These are phyloP conservation scores for Mycena indigotica DNA, from an alignment of 768 basidiomycete genomes.

Conservation along the genomic window DNA sequence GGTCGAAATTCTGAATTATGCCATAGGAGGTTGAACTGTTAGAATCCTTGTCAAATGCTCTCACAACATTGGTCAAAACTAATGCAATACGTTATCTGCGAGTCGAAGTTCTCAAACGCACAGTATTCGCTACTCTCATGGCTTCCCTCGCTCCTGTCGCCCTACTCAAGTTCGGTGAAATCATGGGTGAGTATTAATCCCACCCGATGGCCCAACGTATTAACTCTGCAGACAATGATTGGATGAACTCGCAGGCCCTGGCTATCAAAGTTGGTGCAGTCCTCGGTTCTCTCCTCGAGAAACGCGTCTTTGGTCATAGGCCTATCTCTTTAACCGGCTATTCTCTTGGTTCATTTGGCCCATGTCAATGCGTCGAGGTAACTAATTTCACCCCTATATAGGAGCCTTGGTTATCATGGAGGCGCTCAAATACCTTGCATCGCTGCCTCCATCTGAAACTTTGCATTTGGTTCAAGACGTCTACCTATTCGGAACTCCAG, in stretches of 20 bases:
- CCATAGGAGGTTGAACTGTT: slow-evolving; percentile 58
- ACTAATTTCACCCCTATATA: no score
- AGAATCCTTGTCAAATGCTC: slow-evolving; percentile 49
- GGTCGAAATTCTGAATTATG: not conserved
- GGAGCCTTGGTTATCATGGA: slow-evolving; percentile 52
- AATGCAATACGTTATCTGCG: slow-evolving; percentile 55
- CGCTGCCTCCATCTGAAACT: slow-evolving; percentile 46
- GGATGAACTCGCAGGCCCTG: slow-evolving; percentile 57
- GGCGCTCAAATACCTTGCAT: slow-evolving; percentile 51
- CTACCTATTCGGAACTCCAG: slow-evolving; percentile 55
- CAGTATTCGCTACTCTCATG: slow-evolving; percentile 52
- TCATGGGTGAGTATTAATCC: slow-evolving; percentile 44
- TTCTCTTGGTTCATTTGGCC: slow-evolving; percentile 51
- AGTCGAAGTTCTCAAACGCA: slow-evolving; percentile 50
- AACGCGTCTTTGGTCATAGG: slow-evolving; percentile 54
- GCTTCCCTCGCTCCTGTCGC: slow-evolving; percentile 53
- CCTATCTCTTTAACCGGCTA: slow-evolving; percentile 60
- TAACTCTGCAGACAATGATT: slow-evolving; percentile 51
- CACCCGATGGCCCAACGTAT: no score
- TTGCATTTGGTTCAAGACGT: slow-evolving; percentile 55
- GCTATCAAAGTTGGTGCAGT: slow-evolving; percentile 57
- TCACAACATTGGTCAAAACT: slow-evolving; percentile 45
- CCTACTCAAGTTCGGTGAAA: slow-evolving; percentile 52
- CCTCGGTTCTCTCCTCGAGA: slow-evolving; percentile 50
- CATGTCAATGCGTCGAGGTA: no score